Conservation (phyloP, 768 basidiomycete genomes). For the Phanerochaete carnosa region DNA sequence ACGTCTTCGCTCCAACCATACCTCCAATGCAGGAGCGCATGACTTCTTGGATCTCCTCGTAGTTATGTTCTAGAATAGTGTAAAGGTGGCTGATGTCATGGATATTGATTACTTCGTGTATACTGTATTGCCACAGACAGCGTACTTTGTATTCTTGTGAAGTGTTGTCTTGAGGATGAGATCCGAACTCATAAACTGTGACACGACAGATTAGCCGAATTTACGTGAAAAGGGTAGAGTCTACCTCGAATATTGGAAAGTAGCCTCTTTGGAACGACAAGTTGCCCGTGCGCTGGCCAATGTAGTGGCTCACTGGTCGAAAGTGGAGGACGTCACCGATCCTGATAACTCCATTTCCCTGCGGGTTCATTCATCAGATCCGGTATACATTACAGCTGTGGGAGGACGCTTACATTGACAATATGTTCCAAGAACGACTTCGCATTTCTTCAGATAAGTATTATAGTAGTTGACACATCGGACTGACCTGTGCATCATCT, state of each 20-base stretch:
- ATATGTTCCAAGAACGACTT: slow-evolving; percentile 25
- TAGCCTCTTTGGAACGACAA: slow-evolving; percentile 33
- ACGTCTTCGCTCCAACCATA: slow-evolving; percentile 22
- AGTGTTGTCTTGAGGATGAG: slow-evolving; percentile 28
- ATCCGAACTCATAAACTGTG: slow-evolving; percentile 29
- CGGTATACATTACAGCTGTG: not conserved
- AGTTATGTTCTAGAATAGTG: slow-evolving; percentile 26
- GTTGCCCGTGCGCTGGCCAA: slow-evolving; percentile 1
- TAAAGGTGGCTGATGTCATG: slow-evolving; percentile 16
- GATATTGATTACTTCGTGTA: not conserved
- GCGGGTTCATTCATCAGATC: not conserved
- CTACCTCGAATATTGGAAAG: slow-evolving; percentile 28
- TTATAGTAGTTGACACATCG: too few species aligned
- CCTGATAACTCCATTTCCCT: slow-evolving; percentile 26
- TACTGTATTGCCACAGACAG: not conserved
- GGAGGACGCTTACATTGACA: slow-evolving; percentile 16
- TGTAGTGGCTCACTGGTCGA: slow-evolving; percentile 16
- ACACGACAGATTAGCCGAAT: not conserved
- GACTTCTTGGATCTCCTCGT: slow-evolving; percentile 17
- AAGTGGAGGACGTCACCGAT: slow-evolving; percentile 30
- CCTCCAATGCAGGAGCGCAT: slow-evolving; percentile 19
- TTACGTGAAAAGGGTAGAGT: not conserved
- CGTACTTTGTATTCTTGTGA: slow-evolving; percentile 28
- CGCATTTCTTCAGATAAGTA: not conserved
- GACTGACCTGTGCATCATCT: slow-evolving; percentile 27